phyloP scores from a whole-genome alignment of 257 asterid genomes.

The Lycium ferocissimum region DNA sequence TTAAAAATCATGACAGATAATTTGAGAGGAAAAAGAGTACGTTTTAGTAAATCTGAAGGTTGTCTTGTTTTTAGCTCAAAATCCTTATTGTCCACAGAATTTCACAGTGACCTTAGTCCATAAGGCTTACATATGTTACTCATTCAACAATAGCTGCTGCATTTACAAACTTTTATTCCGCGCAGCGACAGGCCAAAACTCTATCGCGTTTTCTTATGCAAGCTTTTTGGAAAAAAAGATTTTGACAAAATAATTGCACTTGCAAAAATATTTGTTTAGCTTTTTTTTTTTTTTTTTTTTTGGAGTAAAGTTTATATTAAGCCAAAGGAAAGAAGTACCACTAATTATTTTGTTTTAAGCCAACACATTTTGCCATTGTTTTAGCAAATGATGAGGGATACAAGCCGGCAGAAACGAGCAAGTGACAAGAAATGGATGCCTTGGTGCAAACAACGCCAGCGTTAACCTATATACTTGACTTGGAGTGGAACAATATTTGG shows the following conservation, averaged over 20 bases:
- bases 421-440: slow-evolving; percentile 6
- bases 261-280: background rate
- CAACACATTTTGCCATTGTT: no score
- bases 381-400: no score
- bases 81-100: background rate
- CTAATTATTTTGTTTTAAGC: no score
- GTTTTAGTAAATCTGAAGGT: background rate
- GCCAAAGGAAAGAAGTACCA: background rate
- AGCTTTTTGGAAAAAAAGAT: no score
- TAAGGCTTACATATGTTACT: background rate
- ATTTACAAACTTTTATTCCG: no score
- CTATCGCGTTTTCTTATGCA: background rate
- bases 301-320: no score
- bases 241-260: background rate
- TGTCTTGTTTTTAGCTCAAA: background rate
- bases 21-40: no score
- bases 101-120: background rate
- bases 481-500: background rate
- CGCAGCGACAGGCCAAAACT: no score
- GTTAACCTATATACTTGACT: background rate
- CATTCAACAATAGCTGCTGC: background rate
- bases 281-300: no score
- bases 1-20: no score
- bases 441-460: slow-evolving; percentile 45
- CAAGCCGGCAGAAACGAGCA: slow-evolving; percentile 1